Base-by-base conservation (phyloP, 805 yeast genomes). In the Cyberlindnera mississippiensis region DNA sequence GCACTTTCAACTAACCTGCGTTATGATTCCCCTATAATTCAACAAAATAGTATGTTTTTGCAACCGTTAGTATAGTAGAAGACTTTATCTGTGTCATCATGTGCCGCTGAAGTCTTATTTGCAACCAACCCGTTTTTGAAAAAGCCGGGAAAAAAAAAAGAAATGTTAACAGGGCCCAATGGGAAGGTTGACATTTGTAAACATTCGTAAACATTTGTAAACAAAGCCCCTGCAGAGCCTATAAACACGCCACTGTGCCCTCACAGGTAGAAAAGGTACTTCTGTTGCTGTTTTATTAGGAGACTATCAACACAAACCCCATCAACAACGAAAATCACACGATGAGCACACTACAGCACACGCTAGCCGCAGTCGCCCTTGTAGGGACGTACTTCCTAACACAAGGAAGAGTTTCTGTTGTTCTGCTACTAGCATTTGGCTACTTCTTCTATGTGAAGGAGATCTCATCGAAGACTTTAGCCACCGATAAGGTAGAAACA, bases 391-490 rank as follows among this genome's bases (percentile, higher is more conserved):
- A 56, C 41, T 47, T 44, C 33, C n/a, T 54, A 16, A 50, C 59
- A 31, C 68, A 69, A 19, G 75, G 75, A 19, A 59, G 73, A 46
- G 12, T 57, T 3, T 55, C 70, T 14, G 41, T 68, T 10, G 58
- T 63, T 1, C 35, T 67, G 5, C 59, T 66, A 1, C 33, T 56
- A 2, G 41, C 51, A 4, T 49, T 57, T 7, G 40, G 61, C 4
- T 52, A 60, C 27, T 54, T 53, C 39, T 46, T 56, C 20, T 54
- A 62, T 24, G 41, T 50, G 35, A 53, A 43, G 37, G 50, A 50
- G 37, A 48, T 18, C 35, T 14, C 31, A 10, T 22, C 24, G 9
- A 33, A 8, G 19, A 14, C 28, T 12, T 24, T 27, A 13, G 5
- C 22, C 7, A 13, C 32, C 15, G 32, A 5, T 15, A 13, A 29